phyloP scores from a whole-genome alignment of 2,329 filamentous ascomycete species.

The Ascochyta pisi region DNA sequence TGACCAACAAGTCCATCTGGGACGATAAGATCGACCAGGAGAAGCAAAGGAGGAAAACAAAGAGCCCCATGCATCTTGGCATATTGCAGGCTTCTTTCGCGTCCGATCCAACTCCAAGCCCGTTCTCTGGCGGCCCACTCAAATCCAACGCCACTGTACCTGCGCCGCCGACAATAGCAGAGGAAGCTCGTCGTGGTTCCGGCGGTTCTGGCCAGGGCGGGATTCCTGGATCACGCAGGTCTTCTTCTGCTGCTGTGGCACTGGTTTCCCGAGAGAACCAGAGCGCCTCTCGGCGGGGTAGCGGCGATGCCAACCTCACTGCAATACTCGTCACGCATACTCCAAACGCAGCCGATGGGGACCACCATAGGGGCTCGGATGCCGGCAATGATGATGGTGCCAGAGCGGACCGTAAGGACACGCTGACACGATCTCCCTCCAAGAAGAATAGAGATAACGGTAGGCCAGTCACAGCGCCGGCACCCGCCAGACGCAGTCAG shows the following conservation, averaged over 20 bases:
- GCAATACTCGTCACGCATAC: constrained; percentile 50
- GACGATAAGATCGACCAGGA: constrained; percentile 70
- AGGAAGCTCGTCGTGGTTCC: constrained; percentile 39
- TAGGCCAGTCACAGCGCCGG: constrained; percentile 47
- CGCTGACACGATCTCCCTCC: constrained; percentile 32
- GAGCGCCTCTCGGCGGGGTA: constrained; percentile 46
- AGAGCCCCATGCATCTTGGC: constrained; percentile 35
- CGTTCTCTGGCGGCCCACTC: constrained; percentile 37
- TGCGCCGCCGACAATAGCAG: constrained; percentile 15
- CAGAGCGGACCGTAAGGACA: constrained; percentile 40
- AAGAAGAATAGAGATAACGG: constrained; percentile 33
- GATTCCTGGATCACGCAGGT: constrained; percentile 35
- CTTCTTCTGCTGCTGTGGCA: constrained; percentile 40
- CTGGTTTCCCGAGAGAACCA: constrained; percentile 42
- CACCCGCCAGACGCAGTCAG: constrained; percentile 42
- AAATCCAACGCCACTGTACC: constrained; percentile 19
- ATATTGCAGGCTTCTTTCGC: constrained; percentile 29
- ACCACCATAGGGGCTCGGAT: constrained; percentile 24
- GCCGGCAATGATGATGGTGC: constrained; percentile 23
- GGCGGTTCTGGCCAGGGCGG: constrained; percentile 33
- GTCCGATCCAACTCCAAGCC: constrained; percentile 44
- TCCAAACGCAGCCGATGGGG: constrained; percentile 36
- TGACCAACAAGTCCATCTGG: constrained; percentile 78
- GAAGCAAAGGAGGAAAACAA: constrained; percentile 57
- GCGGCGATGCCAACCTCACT: constrained; percentile 49